Percentiles rank a stretch among this genome's conserved stretches.
These are phyloP conservation scores for Wickerhamomyces chaumierensis DNA, from an alignment of 805 yeast genomes.

Conservation along the genomic window DNA sequence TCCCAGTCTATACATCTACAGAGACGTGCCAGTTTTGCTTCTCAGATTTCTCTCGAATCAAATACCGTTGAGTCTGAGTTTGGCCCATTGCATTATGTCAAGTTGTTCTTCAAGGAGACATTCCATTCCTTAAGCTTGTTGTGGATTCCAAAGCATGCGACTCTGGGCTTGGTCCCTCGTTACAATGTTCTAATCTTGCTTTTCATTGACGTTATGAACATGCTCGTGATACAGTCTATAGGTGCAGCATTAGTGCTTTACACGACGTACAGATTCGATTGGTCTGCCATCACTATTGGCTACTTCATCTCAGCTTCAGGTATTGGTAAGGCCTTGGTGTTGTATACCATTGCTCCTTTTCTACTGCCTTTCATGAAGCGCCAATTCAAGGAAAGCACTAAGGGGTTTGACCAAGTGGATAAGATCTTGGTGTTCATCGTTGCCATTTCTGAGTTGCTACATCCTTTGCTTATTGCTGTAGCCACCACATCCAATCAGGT, in stretches of 20 bases:
- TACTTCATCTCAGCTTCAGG: slow-evolving; percentile 42
- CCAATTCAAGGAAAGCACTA: slow-evolving; percentile 24
- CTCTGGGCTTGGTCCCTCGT: slow-evolving; percentile 25
- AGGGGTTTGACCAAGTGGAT: slow-evolving; percentile 35
- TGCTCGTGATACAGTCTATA: slow-evolving; percentile 28
- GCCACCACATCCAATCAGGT: slow-evolving; percentile 22
- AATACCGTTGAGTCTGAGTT: slow-evolving; percentile 1
- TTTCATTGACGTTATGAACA: slow-evolving; percentile 31
- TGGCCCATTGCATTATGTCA: background rate
- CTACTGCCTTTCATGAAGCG: slow-evolving; percentile 26
- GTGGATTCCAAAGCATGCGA: slow-evolving; percentile 34
- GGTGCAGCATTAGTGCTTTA: slow-evolving; percentile 37
- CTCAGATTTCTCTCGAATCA: slow-evolving; percentile 13
- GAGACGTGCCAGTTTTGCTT: slow-evolving; percentile 21
- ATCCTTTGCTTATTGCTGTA: slow-evolving; percentile 24
- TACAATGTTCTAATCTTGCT: slow-evolving; percentile 38
- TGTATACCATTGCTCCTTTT: slow-evolving; percentile 43
- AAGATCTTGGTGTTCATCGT: slow-evolving; percentile 24
- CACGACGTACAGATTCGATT: slow-evolving; percentile 38
- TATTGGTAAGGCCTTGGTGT: slow-evolving; percentile 32
- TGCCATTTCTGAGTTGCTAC: slow-evolving; percentile 25
- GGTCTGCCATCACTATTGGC: slow-evolving; percentile 47
- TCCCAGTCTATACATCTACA: slow-evolving; percentile 31
- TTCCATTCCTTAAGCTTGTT: slow-evolving; percentile 39
- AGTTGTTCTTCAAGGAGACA: background rate